Base-by-base conservation (phyloP, 2,329 filamentous ascomycete species). In the Pyrenochaeta sp. region DNA sequence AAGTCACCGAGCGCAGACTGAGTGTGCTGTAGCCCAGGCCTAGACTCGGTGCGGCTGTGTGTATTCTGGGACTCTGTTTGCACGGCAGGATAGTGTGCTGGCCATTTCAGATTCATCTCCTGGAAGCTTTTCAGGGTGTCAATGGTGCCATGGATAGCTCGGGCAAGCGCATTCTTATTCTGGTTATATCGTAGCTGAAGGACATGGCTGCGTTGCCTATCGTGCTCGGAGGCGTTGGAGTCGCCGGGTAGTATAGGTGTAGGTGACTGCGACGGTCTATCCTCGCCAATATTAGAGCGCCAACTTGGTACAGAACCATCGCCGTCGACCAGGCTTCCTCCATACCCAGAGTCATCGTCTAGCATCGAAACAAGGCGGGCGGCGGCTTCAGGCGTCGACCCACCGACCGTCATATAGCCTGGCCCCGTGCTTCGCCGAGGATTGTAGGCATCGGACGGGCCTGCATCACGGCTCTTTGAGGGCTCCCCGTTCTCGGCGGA, bases 141-240 rank as follows among this genome's bases (percentile, higher is more conserved):
- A 56, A 97, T 87, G 8, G 93, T 94, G 67, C 89, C 88, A 72
- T 89, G 91, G 73, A 99, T 97, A 13, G 93, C 91, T 58, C 93
- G 90, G 43, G 88, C 92, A n/a, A 99, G 86, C 32, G 91, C 88
- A 5, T 89, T 91, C 58, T 93, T 89, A 76, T 98, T 97, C 71
- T 92, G 88, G 78, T 98, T 98, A 80, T 97, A 97, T 84, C 91
- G 92, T 65, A 98, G 85, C 80, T 98, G 95, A 73, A 96, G 90
- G 48, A 97, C 88, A 78, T 96, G 92, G 72, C 90, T 91, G 37
- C 92, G 65, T 86, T 76, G 85, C 69, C 86, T 85, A 72, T 92
- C 90, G 64, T 87, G 82, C 50, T 91, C 88, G 44, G 82, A 81
- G 37, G 67, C 66, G 78, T 75, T 82, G 55, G 76, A 79, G 48